phyloP scores from a whole-genome alignment of 139 green algal genomes.

The Coelastrella sp. region DNA sequence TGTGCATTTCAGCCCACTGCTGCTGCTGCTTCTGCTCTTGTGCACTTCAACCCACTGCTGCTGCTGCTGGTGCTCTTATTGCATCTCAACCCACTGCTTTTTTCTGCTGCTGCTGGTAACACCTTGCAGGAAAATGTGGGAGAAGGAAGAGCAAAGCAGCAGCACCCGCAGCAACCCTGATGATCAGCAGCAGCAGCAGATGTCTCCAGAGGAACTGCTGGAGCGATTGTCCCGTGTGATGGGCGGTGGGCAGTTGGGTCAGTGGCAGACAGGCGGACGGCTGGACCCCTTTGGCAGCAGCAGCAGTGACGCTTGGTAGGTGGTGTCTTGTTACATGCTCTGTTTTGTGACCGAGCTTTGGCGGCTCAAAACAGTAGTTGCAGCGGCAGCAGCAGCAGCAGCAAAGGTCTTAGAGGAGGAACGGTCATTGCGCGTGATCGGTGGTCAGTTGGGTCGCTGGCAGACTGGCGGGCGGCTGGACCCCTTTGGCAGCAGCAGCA shows the following conservation, averaged over 20 bases:
- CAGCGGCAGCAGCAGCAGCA: constrained; percentile 14
- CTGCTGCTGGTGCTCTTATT: too few species aligned
- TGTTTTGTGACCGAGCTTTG: too few species aligned
- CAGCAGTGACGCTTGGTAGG: constrained; percentile 12
- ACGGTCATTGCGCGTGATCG: background rate
- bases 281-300: constrained; percentile 31
- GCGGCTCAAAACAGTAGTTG: too few species aligned
- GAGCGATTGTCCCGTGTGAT: constrained; percentile 8
- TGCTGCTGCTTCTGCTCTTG: too few species aligned
- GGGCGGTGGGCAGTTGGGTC: background rate
- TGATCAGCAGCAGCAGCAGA: constrained; percentile 38
- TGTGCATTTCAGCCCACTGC: too few species aligned
- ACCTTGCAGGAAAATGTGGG: background rate
- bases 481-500: constrained; percentile 34
- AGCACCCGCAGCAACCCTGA: constrained; percentile 3
- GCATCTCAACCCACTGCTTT: too few species aligned
- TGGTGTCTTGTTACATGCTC: background rate
- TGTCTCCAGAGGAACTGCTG: constrained; percentile 11
- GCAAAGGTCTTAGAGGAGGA: constrained; percentile 24
- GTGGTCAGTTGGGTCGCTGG: background rate
- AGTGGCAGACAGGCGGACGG: background rate
- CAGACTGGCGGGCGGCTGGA: background rate
- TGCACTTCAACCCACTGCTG: too few species aligned
- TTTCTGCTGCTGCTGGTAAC: background rate
- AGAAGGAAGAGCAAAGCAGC: background rate